phyloP scores from a whole-genome alignment of 2,329 filamentous ascomycete species.

The Ilyonectria sp. region DNA sequence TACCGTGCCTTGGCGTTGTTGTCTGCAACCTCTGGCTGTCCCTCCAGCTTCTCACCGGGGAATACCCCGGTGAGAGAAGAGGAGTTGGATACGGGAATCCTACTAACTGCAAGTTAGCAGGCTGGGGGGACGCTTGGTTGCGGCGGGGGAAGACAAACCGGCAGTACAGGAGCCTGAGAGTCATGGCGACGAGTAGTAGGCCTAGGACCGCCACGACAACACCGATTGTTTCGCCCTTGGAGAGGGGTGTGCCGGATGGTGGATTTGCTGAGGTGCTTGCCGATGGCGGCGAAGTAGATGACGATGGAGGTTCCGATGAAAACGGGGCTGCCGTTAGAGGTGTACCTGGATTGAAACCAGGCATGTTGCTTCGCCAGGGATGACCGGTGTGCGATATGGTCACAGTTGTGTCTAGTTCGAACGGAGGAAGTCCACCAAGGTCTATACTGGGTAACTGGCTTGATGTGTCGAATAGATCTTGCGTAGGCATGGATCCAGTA shows the following conservation, averaged over 20 bases:
- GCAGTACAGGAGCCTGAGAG: neutral
- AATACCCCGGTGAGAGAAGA: constrained; percentile 3
- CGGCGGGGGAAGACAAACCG: constrained; percentile 1
- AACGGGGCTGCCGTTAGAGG: neutral
- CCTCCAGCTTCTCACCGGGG: neutral
- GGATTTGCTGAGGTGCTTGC: neutral
- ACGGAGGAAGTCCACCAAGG: neutral
- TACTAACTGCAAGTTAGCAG: constrained; percentile 16
- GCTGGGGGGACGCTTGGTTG: neutral
- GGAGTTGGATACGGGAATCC: constrained; percentile 18
- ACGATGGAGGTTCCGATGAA: neutral
- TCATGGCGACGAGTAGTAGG: neutral
- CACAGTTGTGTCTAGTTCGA: neutral
- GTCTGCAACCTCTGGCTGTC: neutral
- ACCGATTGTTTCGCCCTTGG: constrained; percentile 1
- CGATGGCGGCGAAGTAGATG: neutral
- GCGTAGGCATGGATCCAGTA: neutral
- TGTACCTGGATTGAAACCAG: neutral
- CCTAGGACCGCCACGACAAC: constrained; percentile 8
- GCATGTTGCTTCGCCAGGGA: neutral
- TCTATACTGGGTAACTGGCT: neutral
- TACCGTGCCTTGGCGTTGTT: neutral
- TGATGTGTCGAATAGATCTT: neutral
- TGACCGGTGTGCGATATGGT: neutral
- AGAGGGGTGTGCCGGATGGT: neutral